Evolutionary conservation across 2,329 filamentous ascomycete genomes (phyloP), one percentile per base, ranked within the genome.

Genomic region (Fusarium lateritium): DNA sequence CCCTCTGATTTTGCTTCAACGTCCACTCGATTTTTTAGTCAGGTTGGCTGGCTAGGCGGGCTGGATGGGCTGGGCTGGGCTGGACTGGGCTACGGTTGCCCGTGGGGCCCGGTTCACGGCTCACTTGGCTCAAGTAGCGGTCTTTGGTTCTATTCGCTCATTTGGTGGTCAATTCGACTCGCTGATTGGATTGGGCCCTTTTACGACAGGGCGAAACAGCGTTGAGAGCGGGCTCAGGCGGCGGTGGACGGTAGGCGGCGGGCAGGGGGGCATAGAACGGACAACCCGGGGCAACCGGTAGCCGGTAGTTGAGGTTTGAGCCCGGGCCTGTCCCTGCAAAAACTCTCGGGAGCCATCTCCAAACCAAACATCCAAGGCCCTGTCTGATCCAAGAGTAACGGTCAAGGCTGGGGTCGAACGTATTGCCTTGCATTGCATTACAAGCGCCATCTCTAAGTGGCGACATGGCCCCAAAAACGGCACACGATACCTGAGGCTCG

Each of bases 261-360:
- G 44, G 47, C 42, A 36, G 55, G 64, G 50, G 52, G 33, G 56
- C 61, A 43, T 59, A 49, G 34, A 54, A 63, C 64, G 64, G 67
- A 39, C 55, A 70, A 49, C 52, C 67, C 67, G 63, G 67, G 67
- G 67, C 57, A 43, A 28, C 62, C 63, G 67, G 67, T 70, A 70
- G 36, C 62, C 63, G 67, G 67, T 70, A 70, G 67, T 70, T 70
- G 67, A 31, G 62, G 51, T 50, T 56, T 42, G 51, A 54, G 43
- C 19, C 56, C 26, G 52, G 38, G 28, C 62, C 34, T 59, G 50
- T 65, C 61, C 63, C 62, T 42, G 34, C n/a, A 26, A 51, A 45
- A 46, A 62, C 43, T 14, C 19, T 55, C 46, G 31, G 45, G 50
- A 49, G 50, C 40, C 53, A 51, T 65, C 39, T 60, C 49, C 36